Conservation (phyloP, 441 rosid genomes). For the Pelargonium myrrhifolium region DNA sequence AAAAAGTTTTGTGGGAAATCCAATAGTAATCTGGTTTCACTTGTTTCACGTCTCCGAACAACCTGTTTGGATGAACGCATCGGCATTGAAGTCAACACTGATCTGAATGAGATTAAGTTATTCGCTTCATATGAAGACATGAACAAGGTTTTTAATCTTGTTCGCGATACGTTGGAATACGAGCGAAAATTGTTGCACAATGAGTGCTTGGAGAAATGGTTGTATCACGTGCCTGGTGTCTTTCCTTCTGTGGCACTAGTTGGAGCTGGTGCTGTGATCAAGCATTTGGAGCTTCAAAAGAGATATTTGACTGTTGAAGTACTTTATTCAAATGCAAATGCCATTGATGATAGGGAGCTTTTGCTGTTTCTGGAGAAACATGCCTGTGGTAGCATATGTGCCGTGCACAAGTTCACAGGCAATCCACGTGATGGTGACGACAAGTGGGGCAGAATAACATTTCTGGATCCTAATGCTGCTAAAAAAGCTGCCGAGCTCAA, state of each 20-base stretch:
- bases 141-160: slow-evolving; percentile 45
- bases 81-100: slow-evolving; percentile 44
- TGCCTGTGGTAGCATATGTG: slow-evolving; percentile 49
- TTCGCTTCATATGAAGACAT: slow-evolving; percentile 44
- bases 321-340: slow-evolving; percentile 35
- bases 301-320: slow-evolving; percentile 66
- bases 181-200: slow-evolving; percentile 54
- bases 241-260: slow-evolving; percentile 59
- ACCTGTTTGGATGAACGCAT: slow-evolving; percentile 54
- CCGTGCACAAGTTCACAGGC: slow-evolving; percentile 37
- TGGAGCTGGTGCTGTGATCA: slow-evolving; percentile 89
- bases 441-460: slow-evolving; percentile 64
- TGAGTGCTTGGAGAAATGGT: slow-evolving; percentile 66
- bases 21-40: slow-evolving; percentile 41
- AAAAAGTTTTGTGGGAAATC: slow-evolving; percentile 73
- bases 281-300: slow-evolving; percentile 75
- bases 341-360: slow-evolving; percentile 60
- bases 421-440: slow-evolving; percentile 35
- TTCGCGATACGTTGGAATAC: slow-evolving; percentile 44
- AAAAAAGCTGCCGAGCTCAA: slow-evolving; percentile 44
- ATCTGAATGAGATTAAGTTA: slow-evolving; percentile 55
- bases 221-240: slow-evolving; percentile 48
- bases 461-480: slow-evolving; percentile 58
- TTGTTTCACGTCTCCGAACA: slow-evolving; percentile 44
- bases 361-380: slow-evolving; percentile 53